Base-by-base conservation (phyloP, 257 asterid species). In the Echites panduratus region DNA sequence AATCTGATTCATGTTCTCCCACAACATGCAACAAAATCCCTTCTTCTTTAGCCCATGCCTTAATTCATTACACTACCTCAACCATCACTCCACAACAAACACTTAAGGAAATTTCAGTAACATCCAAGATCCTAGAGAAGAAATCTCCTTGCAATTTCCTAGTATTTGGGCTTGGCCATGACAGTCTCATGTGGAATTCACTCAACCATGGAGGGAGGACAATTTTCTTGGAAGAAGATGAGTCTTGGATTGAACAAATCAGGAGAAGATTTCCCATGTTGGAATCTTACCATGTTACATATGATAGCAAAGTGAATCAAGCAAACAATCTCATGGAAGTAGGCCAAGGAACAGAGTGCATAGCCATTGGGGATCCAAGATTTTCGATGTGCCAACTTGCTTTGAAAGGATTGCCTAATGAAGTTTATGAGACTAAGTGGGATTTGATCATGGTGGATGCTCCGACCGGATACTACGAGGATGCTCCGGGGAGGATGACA, bases 401-500 rank as follows among this genome's bases (percentile, higher is more conserved):
- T 9, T 70, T 90, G 40, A 89, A 84, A 80, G 85, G 89, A 0
- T 32, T 90, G 87, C 96, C 97, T 26, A 59, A 48, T 38, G 84
- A 77, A 66, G 89, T 89, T 13, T 89, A 93, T 44, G 85, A 85
- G 26, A 77, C 66, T 2, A 75, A 81, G 65, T 93, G 97, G 97
- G 98, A 93, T 68, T 38, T 93, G 82, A 93, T 93, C 78, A 93
- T 89, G 97, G 97, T 90, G 70, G 97, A 93, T 32, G 98, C 96
- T 5, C 98, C 98, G 0, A 90, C 97, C 0, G 96, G 98, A 1
- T 92, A 89, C 76, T 75, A 90, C 22, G 92, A 88, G 29, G 95
- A 90, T 43, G 97, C 97, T 8, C 98, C 97, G 9, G 98, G 98
- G 70, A 70, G 98, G 78, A 92, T 92, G 98, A 61, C 85, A 20